Evolutionary conservation across 495 filamentous ascomycete species (phyloP).

Genomic region (Antarctomyces pellizariae): DNA sequence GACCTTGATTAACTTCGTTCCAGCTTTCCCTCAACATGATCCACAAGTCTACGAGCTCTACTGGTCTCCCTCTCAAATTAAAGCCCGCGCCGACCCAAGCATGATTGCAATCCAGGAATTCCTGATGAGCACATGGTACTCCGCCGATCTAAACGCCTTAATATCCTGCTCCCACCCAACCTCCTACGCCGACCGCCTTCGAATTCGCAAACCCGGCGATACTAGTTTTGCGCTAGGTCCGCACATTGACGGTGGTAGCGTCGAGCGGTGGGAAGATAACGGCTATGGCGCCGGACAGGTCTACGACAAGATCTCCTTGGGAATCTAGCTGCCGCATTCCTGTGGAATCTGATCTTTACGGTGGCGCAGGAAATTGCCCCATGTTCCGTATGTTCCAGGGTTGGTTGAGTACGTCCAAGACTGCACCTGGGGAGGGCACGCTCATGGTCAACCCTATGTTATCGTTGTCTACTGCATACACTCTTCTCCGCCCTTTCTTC

Average conservation of each 20-base stretch:
- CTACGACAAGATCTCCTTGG: conserved; percentile 55
- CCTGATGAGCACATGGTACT: conserved; percentile 56
- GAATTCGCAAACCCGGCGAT: conserved; percentile 58
- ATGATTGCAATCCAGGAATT: conserved; percentile 44
- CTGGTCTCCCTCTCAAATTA: conserved; percentile 58
- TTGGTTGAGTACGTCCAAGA: conserved; percentile 61
- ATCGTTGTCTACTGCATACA: conserved; percentile 50
- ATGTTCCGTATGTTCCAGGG: conserved; percentile 81
- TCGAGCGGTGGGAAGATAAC: conserved; percentile 67
- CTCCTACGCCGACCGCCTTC: conserved; percentile 59
- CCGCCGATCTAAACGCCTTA: conserved; percentile 29
- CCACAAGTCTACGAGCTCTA: conserved; percentile 78
- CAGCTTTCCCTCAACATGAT: conserved; percentile 25
- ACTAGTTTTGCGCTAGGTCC: conserved; percentile 63
- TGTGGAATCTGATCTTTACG: conserved; percentile 54
- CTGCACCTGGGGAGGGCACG: conserved; percentile 50
- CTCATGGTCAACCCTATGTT: conserved; percentile 66
- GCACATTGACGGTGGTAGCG: conserved; percentile 63
- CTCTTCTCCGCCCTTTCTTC: conserved; percentile 74
- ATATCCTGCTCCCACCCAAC: conserved; percentile 39
- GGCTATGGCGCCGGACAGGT: conserved; percentile 49
- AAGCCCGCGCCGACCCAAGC: conserved; percentile 49
- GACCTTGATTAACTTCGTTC: neutral
- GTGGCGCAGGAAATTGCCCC: conserved; percentile 58
- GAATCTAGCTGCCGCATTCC: conserved; percentile 44